These are phyloP conservation scores for Pseudocercospora fijiensis DNA, from an alignment of 2,329 filamentous ascomycete species.

Conservation along the genomic window DNA sequence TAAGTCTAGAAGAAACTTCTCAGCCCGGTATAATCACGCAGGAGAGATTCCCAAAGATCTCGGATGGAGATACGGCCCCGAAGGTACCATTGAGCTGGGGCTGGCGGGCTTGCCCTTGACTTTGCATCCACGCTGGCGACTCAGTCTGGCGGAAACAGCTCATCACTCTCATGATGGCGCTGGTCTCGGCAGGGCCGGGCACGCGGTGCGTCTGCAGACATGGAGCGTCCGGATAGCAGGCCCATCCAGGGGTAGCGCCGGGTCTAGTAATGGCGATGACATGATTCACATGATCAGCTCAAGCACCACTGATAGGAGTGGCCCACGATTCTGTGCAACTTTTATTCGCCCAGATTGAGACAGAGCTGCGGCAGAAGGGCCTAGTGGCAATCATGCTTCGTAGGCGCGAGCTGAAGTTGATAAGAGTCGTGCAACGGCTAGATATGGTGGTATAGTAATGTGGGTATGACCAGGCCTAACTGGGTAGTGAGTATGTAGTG, in stretches of 20 bases:
- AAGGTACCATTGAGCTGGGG: not conserved
- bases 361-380: not conserved
- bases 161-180: not conserved
- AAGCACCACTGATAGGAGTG: not conserved
- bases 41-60: not conserved
- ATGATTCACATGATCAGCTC: not conserved
- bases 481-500: too few relatives aligned
- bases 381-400: not conserved
- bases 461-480: not conserved
- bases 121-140: not conserved
- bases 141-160: not conserved
- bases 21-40: not conserved
- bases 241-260: not conserved
- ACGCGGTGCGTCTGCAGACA: not conserved
- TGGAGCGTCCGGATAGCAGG: not conserved
- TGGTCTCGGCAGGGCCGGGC: not conserved
- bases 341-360: not conserved
- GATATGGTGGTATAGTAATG: not conserved
- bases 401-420: not conserved
- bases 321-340: not conserved
- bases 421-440: not conserved
- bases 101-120: not conserved
- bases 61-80: not conserved
- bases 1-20: too few relatives aligned
- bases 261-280: not conserved